Base-by-base conservation (phyloP, 2,329 filamentous ascomycete genomes). In the Aspergillus sclerotialis region DNA sequence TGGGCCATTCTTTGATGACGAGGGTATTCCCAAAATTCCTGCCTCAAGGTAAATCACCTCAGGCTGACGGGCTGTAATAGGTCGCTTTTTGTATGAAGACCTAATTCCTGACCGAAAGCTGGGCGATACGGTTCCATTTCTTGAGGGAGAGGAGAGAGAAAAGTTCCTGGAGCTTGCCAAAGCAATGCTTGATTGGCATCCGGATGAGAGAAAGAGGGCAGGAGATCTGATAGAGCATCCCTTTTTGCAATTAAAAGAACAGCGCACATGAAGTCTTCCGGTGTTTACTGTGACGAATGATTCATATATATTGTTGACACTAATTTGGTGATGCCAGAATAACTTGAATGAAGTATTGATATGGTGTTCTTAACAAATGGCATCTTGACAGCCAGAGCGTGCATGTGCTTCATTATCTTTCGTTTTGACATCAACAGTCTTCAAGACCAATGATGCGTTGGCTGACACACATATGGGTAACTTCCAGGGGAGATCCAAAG, bases 1-100 rank as follows among this genome's bases (percentile, higher is more conserved):
- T 39, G 56, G 60, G 34, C 58, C 54, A 32, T 61, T 64, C 34
- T 63, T 64, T 50, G 47, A 58, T 26, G 33, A 43, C 25, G 39
- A 58, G 36, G 48, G 52, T 59, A 54, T 46, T 37, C 31, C 24
- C 30, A 9, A 14, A 7, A 27, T 44, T 35, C 28, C 30, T 38
- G 35, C 45, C 34, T 44, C 4, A 14, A 40, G 40, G 4, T 3
- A 33, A 42, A 37, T 26, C 38, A 44, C 45, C 32, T 33, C 28
- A 40, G 31, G 40, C 46, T 53, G 14, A 53, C 33, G 15, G 45
- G 44, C 40, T 9, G 40, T 48, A 21, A 30, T 39, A 60, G 56
- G 60, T 39, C 37, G 37, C 38, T 60, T 53, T 39, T 49, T 60
- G 28, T 51, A 54, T 35, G 42, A 56, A 37, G 45, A 57, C 18